Evolutionary conservation across 2,329 filamentous ascomycete genomes (phyloP).

Genomic region (Knufia petricola): DNA sequence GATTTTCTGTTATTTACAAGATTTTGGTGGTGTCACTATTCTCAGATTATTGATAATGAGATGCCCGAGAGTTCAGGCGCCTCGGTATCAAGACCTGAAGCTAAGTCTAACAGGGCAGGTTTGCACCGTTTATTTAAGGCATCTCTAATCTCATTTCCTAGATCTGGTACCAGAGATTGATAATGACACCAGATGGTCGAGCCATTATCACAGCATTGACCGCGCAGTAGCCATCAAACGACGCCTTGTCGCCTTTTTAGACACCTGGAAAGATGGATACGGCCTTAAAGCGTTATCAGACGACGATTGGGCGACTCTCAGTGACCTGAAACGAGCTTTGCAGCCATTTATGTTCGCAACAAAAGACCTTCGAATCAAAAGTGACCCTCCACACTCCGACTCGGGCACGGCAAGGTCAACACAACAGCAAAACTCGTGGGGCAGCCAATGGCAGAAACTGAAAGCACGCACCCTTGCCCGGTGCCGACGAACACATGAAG

Average conservation of each 20-base stretch:
- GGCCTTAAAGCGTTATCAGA: not conserved
- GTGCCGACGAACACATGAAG: constrained; percentile 30
- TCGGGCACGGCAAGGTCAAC: not conserved
- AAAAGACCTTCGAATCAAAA: too few species aligned
- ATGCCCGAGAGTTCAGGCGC: too few species aligned
- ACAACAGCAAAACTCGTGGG: too few species aligned
- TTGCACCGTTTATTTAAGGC: too few species aligned
- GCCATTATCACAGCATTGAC: not conserved
- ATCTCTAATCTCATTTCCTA: not conserved
- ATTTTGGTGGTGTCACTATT: too few species aligned
- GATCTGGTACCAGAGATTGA: not conserved
- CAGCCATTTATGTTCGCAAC: too few species aligned
- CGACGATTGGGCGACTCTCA: not conserved
- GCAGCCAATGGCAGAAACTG: not conserved
- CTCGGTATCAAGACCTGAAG: too few species aligned
- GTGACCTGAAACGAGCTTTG: too few species aligned
- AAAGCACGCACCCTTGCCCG: not conserved
- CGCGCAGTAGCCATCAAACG: not conserved
- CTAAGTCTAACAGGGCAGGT: too few species aligned
- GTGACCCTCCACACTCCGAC: too few species aligned
- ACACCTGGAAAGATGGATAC: not conserved
- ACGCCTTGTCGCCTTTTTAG: not conserved
- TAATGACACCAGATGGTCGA: not conserved
- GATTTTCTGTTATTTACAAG: too few species aligned
- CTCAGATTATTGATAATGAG: too few species aligned